Base-by-base conservation (phyloP, 139 green algal genomes). In the Trebouxia sp. region DNA sequence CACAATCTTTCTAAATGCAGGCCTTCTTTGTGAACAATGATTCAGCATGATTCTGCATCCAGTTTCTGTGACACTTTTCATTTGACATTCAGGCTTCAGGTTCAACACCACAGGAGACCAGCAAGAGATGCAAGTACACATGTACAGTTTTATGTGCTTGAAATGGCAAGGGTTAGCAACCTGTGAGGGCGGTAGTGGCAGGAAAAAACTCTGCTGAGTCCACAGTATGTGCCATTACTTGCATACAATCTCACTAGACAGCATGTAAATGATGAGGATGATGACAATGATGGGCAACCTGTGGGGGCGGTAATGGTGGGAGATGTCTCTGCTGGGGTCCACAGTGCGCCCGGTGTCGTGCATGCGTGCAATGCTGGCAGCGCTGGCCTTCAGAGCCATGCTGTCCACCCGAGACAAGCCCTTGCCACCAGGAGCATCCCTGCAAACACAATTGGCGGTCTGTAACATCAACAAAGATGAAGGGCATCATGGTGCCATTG, bases 231-330 rank as follows among this genome's bases (percentile, higher is more conserved):
- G 48, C 48, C 48, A 14, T 14, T 58, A 58, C 48, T 58, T 14
- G 14, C 48, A 58, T 14, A 58, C 17, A n/a, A 14, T 58, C 15
- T 58, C 15, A 58, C 48, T 58, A 17, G 14, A 58, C 17, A 58
- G 48, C 14, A 17, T 17, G 14, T 14, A 14, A 58, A 58, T 58
- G 48, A 14, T 58, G 48, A 14, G 14, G 48, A 14, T 58, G 15
- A n/a, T 58, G 48, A 58, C 48, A n/a, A 17, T n/a, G 48, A n/a
- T 58, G 48, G 48, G 14, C 15, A 58, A 58, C 10, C 58, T 62
- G 74, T 79, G 32, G 15, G 77, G 58, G 6, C 78, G 65, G 78
- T 78, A 83, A 47, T 83, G 65, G 30, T 70, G 30, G 15, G 62
- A 78, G 45, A 83, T 83, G 65, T 83, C 78, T 12, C 43, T 37